These are phyloP conservation scores for Chlamydomonas reinhardtii DNA, from an alignment of 163 green algal species.

Conservation along the genomic window DNA sequence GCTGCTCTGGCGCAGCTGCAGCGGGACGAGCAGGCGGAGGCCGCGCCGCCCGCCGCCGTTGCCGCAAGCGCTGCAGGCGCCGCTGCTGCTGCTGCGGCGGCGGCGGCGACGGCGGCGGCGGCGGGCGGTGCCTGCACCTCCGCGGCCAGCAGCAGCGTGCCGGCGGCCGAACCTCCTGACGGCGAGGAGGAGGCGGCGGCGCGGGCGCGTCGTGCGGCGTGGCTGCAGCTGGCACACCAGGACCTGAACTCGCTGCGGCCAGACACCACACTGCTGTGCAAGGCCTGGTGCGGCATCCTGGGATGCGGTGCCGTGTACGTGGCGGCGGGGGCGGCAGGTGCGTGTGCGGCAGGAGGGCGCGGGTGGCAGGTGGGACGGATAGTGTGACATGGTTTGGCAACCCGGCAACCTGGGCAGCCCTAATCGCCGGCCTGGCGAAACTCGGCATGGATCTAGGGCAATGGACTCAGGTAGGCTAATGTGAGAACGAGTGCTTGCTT, in stretches of 20 bases:
- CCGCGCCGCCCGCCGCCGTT: not conserved
- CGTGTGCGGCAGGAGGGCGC: too few species aligned
- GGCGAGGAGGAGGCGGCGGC: not conserved
- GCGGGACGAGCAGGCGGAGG: not conserved
- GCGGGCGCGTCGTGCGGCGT: not conserved
- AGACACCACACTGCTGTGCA: conserved; percentile 29
- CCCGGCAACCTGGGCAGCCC: too few species aligned
- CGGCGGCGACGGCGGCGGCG: not conserved
- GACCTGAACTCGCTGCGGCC: conserved; percentile 9
- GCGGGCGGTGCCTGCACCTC: not conserved
- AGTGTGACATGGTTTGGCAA: too few species aligned
- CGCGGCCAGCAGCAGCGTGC: too few species aligned
- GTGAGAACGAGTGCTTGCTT: too few species aligned
- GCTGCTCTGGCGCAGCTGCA: conserved; percentile 12
- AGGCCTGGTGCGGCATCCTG: conserved; percentile 1
- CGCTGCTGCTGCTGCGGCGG: not conserved
- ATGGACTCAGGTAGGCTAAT: too few species aligned
- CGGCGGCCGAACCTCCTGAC: too few species aligned
- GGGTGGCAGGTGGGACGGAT: too few species aligned
- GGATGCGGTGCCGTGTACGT: not conserved
- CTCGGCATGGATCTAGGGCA: too few species aligned
- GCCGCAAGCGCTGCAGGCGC: not conserved
- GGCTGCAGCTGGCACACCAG: not conserved
- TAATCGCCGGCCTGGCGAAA: too few species aligned
- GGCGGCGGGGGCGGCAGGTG: conserved; percentile 6